Evolutionary conservation across 192 early-diverging fungal species (phyloP).

Genomic region (Umbelopsis isabellina): DNA sequence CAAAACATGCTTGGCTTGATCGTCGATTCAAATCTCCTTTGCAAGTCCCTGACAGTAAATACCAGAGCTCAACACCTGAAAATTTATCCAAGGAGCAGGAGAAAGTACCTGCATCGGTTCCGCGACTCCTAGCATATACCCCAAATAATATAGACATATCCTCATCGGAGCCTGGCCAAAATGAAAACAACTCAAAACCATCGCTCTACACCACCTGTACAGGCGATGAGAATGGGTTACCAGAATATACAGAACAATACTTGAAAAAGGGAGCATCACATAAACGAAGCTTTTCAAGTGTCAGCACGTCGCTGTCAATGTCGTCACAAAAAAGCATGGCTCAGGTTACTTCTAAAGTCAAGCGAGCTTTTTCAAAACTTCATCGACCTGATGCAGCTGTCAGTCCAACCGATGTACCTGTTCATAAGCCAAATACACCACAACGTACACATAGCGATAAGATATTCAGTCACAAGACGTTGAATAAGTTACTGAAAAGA

Average conservation of each 20-base stretch:
- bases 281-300: not conserved
- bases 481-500: too few relatives aligned
- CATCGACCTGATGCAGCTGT: not conserved
- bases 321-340: slow-evolving; percentile 1
- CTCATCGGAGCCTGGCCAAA: too few relatives aligned
- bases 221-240: too few relatives aligned
- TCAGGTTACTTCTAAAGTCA: not conserved
- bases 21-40: not conserved
- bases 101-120: slow-evolving; percentile 10
- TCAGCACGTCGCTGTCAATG: not conserved
- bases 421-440: not conserved
- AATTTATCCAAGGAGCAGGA: not conserved
- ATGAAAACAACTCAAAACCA: too few relatives aligned
- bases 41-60: not conserved
- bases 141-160: not conserved
- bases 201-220: too few relatives aligned
- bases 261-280: not conserved
- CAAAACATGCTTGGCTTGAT: too few relatives aligned
- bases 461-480: too few relatives aligned
- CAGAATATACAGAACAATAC: not conserved
- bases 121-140: not conserved
- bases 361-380: not conserved
- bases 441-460: too few relatives aligned
- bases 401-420: not conserved
- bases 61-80: not conserved